phyloP scores from a whole-genome alignment of 2,329 filamentous ascomycete species.

The Apiospora marii region DNA sequence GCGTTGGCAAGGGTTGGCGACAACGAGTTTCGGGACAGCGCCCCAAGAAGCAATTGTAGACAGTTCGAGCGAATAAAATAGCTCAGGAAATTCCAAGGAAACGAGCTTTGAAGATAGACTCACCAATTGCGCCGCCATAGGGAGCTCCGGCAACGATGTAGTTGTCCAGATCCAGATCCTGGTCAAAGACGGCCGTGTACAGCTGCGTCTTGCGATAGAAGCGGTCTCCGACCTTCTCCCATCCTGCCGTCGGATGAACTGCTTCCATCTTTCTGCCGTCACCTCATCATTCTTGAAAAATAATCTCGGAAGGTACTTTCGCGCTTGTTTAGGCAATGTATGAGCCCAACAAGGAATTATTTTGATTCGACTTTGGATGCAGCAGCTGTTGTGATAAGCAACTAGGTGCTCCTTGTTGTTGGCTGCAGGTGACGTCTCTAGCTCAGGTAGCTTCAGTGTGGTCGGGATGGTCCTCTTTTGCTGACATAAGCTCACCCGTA shows the following conservation, averaged over 20 bases:
- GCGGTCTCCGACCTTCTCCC: slow-evolving; percentile 90
- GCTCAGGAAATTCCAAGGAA: too few relatives aligned
- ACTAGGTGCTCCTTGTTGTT: neutral
- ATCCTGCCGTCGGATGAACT: slow-evolving; percentile 80
- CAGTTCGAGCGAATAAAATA: neutral
- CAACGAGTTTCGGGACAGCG: neutral
- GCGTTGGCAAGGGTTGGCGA: neutral
- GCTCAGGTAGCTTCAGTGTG: neutral
- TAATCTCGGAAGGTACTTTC: neutral
- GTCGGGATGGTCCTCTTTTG: neutral
- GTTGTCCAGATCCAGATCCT: slow-evolving; percentile 93
- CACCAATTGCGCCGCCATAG: slow-evolving; percentile 93
- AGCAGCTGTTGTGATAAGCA: neutral
- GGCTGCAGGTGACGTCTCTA: slow-evolving; percentile 6
- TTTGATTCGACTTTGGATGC: neutral
- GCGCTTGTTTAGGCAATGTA: neutral
- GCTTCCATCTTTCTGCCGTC: slow-evolving; percentile 58
- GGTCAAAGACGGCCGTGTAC: slow-evolving; percentile 92
- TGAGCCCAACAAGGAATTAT: neutral
- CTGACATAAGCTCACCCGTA: neutral
- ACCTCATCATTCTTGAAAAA: slow-evolving; percentile 40
- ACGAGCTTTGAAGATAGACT: slow-evolving; percentile 36
- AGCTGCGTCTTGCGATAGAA: slow-evolving; percentile 96
- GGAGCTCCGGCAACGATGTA: slow-evolving; percentile 91
- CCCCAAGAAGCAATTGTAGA: neutral